Percentiles rank a stretch among this genome's conserved stretches.
Conservation (phyloP, 2,329 filamentous ascomycete genomes). For the Rutstroemia sp. region DNA sequence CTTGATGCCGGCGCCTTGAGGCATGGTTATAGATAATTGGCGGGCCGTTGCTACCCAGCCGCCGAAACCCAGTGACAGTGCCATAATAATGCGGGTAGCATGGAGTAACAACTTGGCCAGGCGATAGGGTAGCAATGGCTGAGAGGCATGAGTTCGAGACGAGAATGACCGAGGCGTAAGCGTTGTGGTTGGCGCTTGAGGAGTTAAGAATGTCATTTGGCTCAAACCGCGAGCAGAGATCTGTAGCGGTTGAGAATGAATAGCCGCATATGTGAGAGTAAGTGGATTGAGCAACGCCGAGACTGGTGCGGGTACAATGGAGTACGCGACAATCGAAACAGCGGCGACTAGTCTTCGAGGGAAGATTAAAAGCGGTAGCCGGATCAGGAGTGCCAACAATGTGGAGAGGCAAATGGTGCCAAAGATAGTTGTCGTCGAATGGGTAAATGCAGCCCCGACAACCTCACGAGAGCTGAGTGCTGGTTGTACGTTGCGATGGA, state of each 20-base stretch:
- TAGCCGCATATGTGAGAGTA: slow-evolving; percentile 85
- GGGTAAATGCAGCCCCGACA: slow-evolving; percentile 72
- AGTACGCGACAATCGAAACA: slow-evolving; percentile 64
- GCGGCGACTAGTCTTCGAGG: slow-evolving; percentile 60
- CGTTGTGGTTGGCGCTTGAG: slow-evolving; percentile 66
- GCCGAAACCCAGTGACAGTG: slow-evolving; percentile 80
- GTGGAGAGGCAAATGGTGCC: slow-evolving; percentile 89
- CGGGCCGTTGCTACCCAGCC: slow-evolving; percentile 95
- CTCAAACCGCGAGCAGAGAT: slow-evolving; percentile 72
- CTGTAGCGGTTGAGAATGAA: slow-evolving; percentile 79
- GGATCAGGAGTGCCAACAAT: slow-evolving; percentile 69
- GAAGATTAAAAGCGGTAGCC: slow-evolving; percentile 77
- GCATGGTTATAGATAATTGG: slow-evolving; percentile 57
- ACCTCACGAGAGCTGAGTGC: slow-evolving; percentile 72
- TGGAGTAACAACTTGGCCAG: slow-evolving; percentile 88
- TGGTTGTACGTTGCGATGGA: slow-evolving; percentile 79
- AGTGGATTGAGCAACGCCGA: slow-evolving; percentile 84
- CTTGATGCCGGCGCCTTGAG: slow-evolving; percentile 43
- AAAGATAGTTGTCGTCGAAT: slow-evolving; percentile 80
- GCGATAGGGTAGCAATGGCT: slow-evolving; percentile 73
- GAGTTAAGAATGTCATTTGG: slow-evolving; percentile 73
- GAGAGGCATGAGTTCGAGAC: slow-evolving; percentile 35
- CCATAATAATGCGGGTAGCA: slow-evolving; percentile 86
- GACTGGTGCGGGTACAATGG: slow-evolving; percentile 77
- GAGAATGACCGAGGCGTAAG: slow-evolving; percentile 50